Base-by-base conservation (phyloP, 805 yeast species). In the Cyberlindnera maritima region DNA sequence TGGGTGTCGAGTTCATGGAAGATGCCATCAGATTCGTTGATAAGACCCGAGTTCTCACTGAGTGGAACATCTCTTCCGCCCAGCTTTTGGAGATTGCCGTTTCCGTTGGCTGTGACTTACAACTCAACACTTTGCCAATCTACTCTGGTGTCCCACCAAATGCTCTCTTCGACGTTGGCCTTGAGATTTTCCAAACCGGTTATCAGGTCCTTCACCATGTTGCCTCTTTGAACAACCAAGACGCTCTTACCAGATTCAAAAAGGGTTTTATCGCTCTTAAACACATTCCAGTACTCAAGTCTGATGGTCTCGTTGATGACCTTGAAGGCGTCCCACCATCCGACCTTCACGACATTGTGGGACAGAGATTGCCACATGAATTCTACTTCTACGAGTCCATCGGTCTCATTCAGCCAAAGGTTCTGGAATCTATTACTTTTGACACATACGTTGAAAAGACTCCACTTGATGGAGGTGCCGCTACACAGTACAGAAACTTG, bases 301-400 rank as follows among this genome's bases (percentile, higher is more conserved):
- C 64, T 9, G 76, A 76, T 46, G 98, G 98, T 41, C 68, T 74
- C 44, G 88, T 87, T 15, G 87, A 79, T 46, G 62, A 64, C 20
- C 68, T 66, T n/a, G 76, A 45, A 23, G 41, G 49, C 18, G 19
- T 48, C 37, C 55, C 56, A 17, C 97, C 98, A 3, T 78, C 80
- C 50, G 96, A 90, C 63, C 70, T 88, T 12, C 94, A 88, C 62
- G 90, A 83, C 39, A 77, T 90, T 39, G 75, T 94, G 41, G 89
- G 95, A 10, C 88, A 86, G 63, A 79, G 91, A 60, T 71, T 94
- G 43, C 95, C 97, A 2, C 86, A 88, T 44, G 98, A 91, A 66
- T 74, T 85, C 36, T 84, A 80, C 59, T 90, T 84, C 62, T 94
- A 89, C 64, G 80, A 80, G 60, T 84, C 95, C 1, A 65, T 85